Evolutionary conservation across 2,329 filamentous ascomycete species (phyloP).

Genomic region (Beauveria asiatica): DNA sequence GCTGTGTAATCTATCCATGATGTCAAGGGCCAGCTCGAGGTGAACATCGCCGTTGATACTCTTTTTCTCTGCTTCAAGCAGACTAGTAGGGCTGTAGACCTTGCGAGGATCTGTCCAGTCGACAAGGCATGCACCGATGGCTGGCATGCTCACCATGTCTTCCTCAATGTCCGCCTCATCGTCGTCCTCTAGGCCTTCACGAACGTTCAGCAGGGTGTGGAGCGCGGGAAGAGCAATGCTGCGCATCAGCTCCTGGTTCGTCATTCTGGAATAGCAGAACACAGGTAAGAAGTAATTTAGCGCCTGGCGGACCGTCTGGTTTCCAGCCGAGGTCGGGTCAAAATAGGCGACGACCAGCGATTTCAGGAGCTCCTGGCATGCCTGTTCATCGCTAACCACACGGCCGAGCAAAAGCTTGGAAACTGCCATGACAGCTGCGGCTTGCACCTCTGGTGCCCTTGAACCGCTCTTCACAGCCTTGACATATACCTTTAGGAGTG

Average conservation of each 20-base stretch:
- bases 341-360: conserved; percentile 83
- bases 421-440: conserved; percentile 70
- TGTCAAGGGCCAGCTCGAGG: conserved; percentile 65
- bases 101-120: conserved; percentile 96
- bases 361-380: conserved; percentile 68
- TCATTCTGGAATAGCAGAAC: conserved; percentile 76
- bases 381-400: conserved; percentile 62
- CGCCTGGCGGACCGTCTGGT: conserved; percentile 76
- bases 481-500: conserved; percentile 76
- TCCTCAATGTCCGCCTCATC: conserved; percentile 67
- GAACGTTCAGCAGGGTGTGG: conserved; percentile 63
- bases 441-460: conserved; percentile 65
- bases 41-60: conserved; percentile 70
- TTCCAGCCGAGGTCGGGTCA: conserved; percentile 69
- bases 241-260: conserved; percentile 78
- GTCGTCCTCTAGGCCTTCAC: conserved; percentile 65
- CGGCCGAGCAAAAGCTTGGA: conserved; percentile 80
- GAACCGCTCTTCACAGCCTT: conserved; percentile 68
- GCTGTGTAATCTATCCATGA: conserved; percentile 65
- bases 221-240: conserved; percentile 65
- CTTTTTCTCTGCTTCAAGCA: conserved; percentile 51
- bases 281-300: conserved; percentile 92
- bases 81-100: conserved; percentile 45
- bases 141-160: conserved; percentile 68
- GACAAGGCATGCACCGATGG: conserved; percentile 73